Base-by-base conservation (phyloP, 1,284 basidiomycete genomes). In the Fomitopsis palustris region DNA sequence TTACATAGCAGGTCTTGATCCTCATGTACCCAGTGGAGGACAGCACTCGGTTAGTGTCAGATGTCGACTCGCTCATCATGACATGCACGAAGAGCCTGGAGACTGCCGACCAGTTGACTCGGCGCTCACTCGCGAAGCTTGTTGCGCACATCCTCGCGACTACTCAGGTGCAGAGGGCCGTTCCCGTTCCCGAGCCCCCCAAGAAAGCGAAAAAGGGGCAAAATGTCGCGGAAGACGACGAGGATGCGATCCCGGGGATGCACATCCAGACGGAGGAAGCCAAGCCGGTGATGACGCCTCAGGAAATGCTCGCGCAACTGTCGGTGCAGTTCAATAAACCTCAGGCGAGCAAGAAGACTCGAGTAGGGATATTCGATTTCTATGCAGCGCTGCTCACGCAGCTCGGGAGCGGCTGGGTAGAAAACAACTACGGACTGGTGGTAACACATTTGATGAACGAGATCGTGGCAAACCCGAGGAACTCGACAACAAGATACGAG, bases 281-380 rank as follows among this genome's bases (percentile, higher is more conserved):
- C 27, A 92, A 92, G 66, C 84, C 92, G 0, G 82, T 97, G 52
- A 78, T 95, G 61, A 84, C 86, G 0, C 83, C 89, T 0, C 75
- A 77, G 7, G 93, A 96, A 65, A 97, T 98, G 94, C 77, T 99
- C 33, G 74, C 74, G 25, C 84, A 88, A 55, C 80, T 98, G 3
- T 93, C 94, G 0, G 73, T 72, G 0, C 88, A 90, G 31, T 94
- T 95, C 77, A 94, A 93, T 75, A 92, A 89, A 67, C 76, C 84
- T 6, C 80, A 84, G 47, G 71, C 83, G 0, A 81, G 87, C 1
- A 85, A 91, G 55, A 89, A 88, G 72, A 83, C 85, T 1, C 84
- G 90, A 23, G 87, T 93, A 41, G 95, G 93, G 5, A 82, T 98
- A 35, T 89, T 98, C 69, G 93, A 97, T 67, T 89, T 94, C 64